Conservation (phyloP, 257 asterid species). For the Lycium barbarum region DNA sequence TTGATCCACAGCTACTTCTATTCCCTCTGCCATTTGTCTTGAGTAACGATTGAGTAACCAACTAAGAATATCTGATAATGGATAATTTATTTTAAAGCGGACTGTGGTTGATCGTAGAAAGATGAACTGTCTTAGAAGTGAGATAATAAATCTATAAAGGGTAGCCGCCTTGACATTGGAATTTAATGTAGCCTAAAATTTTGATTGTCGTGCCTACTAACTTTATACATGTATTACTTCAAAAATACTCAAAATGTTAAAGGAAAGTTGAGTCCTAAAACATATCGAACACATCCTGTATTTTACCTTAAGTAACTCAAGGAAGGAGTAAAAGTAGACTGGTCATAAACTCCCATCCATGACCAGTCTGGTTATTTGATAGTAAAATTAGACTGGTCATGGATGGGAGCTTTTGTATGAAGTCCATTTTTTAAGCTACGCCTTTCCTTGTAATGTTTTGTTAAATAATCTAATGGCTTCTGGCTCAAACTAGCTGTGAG, state of each 20-base stretch:
- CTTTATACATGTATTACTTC: neutral
- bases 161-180: neutral
- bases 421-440: neutral
- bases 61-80: neutral
- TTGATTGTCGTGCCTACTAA: neutral
- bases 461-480: neutral
- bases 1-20: neutral
- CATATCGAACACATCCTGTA: neutral
- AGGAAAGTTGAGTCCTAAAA: neutral
- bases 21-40: neutral
- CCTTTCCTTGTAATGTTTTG: conserved; percentile 7
- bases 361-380: no score
- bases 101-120: neutral
- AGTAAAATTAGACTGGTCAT: neutral
- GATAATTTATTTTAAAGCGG: neutral
- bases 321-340: neutral
- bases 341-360: neutral
- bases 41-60: neutral
- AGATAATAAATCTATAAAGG: neutral
- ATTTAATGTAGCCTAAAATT: neutral
- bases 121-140: neutral
- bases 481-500: neutral
- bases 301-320: conserved; percentile 5
- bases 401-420: neutral
- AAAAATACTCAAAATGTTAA: neutral